These are phyloP conservation scores for Soucietia sequanensis DNA, from an alignment of 805 yeast species.

Conservation along the genomic window DNA sequence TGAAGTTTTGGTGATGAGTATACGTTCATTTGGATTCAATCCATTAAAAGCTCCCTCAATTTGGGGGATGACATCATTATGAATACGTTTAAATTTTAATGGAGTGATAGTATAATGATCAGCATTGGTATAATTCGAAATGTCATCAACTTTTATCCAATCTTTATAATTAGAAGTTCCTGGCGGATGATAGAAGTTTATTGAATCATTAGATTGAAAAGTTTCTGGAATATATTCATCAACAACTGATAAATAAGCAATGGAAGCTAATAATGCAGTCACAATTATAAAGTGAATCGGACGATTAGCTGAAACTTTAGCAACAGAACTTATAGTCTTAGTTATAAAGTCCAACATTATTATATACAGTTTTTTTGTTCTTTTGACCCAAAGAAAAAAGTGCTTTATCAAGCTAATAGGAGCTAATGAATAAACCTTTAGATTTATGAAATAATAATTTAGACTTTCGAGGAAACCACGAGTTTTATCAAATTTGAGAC, in stretches of 20 bases:
- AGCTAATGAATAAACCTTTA: too few species aligned
- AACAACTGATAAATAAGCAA: constrained; percentile 73
- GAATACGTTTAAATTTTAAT: constrained; percentile 52
- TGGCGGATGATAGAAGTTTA: constrained; percentile 35
- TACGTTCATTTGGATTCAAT: constrained; percentile 41
- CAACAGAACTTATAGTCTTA: constrained; percentile 39
- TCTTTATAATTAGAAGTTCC: constrained; percentile 30
- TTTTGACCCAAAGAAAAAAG: too few species aligned
- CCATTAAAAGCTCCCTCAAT: constrained; percentile 39
- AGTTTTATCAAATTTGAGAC: too few species aligned
- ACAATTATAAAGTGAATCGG: constrained; percentile 85
- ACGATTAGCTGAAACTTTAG: constrained; percentile 64
- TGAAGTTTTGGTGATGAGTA: constrained; percentile 36
- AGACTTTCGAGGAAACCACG: too few species aligned
- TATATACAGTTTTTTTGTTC: too few species aligned
- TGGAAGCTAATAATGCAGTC: constrained; percentile 71
- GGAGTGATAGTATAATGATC: constrained; percentile 53
- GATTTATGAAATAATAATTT: too few species aligned
- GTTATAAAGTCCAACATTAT: constrained; percentile 30
- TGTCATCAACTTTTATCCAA: constrained; percentile 52
- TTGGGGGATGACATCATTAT: constrained; percentile 40
- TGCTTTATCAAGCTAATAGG: too few species aligned
- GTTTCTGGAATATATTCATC: constrained; percentile 59
- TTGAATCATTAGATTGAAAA: constrained; percentile 22
- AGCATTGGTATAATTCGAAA: constrained; percentile 38